Percentiles rank a stretch among this genome's conserved stretches.
Conservation (phyloP, 2,329 filamentous ascomycete species). For the Cladophialophora chaetospira region DNA sequence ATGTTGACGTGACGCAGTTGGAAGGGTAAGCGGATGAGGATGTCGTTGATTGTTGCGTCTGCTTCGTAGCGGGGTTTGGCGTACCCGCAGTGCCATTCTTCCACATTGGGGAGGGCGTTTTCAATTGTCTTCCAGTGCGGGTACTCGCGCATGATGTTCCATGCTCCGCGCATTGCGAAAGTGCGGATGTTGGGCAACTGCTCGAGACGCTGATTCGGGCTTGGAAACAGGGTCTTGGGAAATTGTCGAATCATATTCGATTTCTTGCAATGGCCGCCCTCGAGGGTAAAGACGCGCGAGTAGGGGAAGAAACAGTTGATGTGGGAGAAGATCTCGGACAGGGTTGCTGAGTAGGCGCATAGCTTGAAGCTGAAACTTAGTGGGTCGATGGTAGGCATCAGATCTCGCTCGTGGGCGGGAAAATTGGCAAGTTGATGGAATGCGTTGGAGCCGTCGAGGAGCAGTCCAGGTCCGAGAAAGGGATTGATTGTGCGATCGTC, state of each 20-base stretch:
- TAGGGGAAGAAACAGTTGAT: conserved; percentile 61
- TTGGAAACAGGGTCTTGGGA: conserved; percentile 38
- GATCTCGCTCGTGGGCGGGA: conserved; percentile 16
- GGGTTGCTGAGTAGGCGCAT: conserved; percentile 66
- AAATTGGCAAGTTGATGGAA: conserved; percentile 21
- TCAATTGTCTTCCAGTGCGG: conserved; percentile 65
- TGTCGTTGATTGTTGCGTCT: conserved; percentile 68
- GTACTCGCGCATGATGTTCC: conserved; percentile 70
- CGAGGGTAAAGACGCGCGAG: conserved; percentile 68
- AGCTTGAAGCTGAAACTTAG: conserved; percentile 59
- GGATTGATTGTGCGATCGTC: conserved; percentile 16
- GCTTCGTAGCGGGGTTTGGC: conserved; percentile 74
- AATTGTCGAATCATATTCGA: conserved; percentile 68
- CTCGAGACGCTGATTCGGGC: conserved; percentile 43
- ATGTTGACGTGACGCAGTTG: conserved; percentile 66
- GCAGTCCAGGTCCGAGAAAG: conserved; percentile 17
- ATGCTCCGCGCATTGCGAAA: conserved; percentile 72
- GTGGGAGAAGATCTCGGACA: conserved; percentile 70
- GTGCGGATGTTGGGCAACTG: conserved; percentile 62
- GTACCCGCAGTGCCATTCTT: conserved; percentile 57
- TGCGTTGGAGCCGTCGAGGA: conserved; percentile 4
- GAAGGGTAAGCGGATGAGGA: conserved; percentile 60
- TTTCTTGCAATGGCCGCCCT: conserved; percentile 76
- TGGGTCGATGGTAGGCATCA: conserved; percentile 52
- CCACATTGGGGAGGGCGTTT: conserved; percentile 64